Evolutionary conservation across 352 stramenopile species (phyloP), one percentile per base, ranked within the genome.

Genomic region (Hyaloperonospora brassicae): DNA sequence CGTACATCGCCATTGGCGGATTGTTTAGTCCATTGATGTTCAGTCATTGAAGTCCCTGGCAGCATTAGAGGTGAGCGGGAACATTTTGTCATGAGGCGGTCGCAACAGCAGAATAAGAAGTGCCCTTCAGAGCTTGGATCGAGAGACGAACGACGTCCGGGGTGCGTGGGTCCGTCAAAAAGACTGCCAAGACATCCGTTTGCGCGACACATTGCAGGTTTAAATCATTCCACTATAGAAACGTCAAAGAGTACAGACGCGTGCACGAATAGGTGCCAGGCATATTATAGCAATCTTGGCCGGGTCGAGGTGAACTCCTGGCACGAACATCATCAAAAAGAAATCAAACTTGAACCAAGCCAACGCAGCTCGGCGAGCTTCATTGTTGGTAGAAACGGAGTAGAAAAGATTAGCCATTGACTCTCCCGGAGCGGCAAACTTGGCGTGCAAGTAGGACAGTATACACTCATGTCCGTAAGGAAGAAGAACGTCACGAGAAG

Each of bases 11-110:
- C 2, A 54, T 9, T 13, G 4, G 22, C 2, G 35, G 17, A 39
- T 21, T 0, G 35, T 61, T 57, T 21, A 66, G 17, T 24, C 52
- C 36, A 45, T 62, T 66, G 21, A 61, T 53, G 47, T 58, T 61
- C 9, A 59, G 40, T 38, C 57, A n/a, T 23, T 47, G 5, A 59
- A 56, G n/a, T 42, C 9, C 47, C 35, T 55, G 0, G 27, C 17
- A n/a, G 41, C 48, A 23, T 51, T 66, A 55, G 43, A 52, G 48
- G 40, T 49, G 39, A 61, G 48, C 47, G 30, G n/a, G 40, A 7
- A 56, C 46, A 38, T 49, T 13, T n/a, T 45, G 8, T 2, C 21
- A 50, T 2, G 47, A 24, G 8, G 21, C 22, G 17, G 41, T 12
- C 31, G 30, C 23, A 23, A 50, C 48, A 7, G 39, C 17, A 34